phyloP scores from a whole-genome alignment of 2,329 filamentous ascomycete genomes.

The Exophiala bonariae region DNA sequence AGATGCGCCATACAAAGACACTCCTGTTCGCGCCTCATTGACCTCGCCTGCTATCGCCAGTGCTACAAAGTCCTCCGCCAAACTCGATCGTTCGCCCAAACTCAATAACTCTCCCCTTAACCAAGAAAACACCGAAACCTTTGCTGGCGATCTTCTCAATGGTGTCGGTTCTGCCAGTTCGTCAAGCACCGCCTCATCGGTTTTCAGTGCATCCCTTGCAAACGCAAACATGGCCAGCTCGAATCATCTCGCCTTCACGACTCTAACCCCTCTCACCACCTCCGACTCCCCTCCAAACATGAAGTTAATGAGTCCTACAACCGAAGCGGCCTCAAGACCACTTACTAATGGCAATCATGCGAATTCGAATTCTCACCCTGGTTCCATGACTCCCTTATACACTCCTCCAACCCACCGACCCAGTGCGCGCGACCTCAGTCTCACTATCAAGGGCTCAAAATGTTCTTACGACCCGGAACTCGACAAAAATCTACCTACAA shows the following conservation, averaged over 20 bases:
- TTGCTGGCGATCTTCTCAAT: conserved; percentile 66
- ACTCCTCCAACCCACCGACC: conserved; percentile 45
- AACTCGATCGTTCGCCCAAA: conserved; percentile 17
- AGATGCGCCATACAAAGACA: conserved; percentile 23
- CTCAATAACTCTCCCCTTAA: conserved; percentile 32
- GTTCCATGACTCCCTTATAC: conserved; percentile 41
- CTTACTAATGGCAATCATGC: conserved; percentile 11
- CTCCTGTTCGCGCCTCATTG: conserved; percentile 14
- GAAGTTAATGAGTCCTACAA: conserved; percentile 57
- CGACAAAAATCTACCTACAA: conserved; percentile 59
- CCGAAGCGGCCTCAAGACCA: conserved; percentile 9
- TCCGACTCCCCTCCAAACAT: conserved; percentile 63
- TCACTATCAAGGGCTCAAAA: conserved; percentile 58
- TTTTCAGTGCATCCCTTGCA: conserved; percentile 62
- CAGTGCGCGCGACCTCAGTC: conserved; percentile 52
- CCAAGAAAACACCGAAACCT: conserved; percentile 33
- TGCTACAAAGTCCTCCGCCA: conserved; percentile 6
- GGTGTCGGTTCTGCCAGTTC: conserved; percentile 73
- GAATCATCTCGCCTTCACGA: conserved; percentile 53
- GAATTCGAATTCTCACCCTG: conserved; percentile 32
- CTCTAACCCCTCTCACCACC: conserved; percentile 66
- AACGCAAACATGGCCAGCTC: conserved; percentile 56
- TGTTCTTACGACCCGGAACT: conserved; percentile 64
- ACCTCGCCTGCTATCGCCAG: conserved; percentile 12
- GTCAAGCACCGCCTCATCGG: conserved; percentile 68